These are phyloP conservation scores for Penicillium sp. DNA, from an alignment of 2,329 filamentous ascomycete genomes.

Conservation along the genomic window DNA sequence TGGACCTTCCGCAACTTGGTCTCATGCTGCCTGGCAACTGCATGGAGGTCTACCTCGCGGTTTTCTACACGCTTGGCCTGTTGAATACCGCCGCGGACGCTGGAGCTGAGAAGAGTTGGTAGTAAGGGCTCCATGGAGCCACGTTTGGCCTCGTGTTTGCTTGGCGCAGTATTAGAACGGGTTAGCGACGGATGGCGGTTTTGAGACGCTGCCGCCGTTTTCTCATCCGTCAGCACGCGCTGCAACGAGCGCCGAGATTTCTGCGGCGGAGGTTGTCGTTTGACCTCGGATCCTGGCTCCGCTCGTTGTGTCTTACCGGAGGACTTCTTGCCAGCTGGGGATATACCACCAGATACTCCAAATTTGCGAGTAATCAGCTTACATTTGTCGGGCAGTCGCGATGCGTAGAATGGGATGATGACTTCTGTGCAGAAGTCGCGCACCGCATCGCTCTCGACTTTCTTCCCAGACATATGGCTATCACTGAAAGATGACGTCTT, in stretches of 20 bases:
- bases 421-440: constrained; percentile 52
- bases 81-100: constrained; percentile 45
- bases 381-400: constrained; percentile 48
- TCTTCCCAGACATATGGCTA: constrained; percentile 32
- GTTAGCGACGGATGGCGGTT: constrained; percentile 39
- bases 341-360: constrained; percentile 42
- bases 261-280: constrained; percentile 27
- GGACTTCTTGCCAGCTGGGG: constrained; percentile 34
- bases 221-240: constrained; percentile 48
- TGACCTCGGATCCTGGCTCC: constrained; percentile 34
- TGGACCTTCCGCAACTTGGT: constrained; percentile 48
- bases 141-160: constrained; percentile 38
- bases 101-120: constrained; percentile 32
- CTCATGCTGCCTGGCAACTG: constrained; percentile 45
- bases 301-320: constrained; percentile 27
- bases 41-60: constrained; percentile 50
- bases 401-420: constrained; percentile 50
- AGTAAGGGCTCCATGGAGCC: constrained; percentile 44
- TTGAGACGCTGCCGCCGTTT: constrained; percentile 30
- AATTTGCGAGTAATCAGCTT: constrained; percentile 48
- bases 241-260: constrained; percentile 43
- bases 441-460: constrained; percentile 44
- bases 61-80: constrained; percentile 47
- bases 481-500: constrained; percentile 29
- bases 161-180: constrained; percentile 45